These are phyloP conservation scores for Epichloe glyceriae DNA, from an alignment of 2,329 filamentous ascomycete genomes.

Conservation along the genomic window DNA sequence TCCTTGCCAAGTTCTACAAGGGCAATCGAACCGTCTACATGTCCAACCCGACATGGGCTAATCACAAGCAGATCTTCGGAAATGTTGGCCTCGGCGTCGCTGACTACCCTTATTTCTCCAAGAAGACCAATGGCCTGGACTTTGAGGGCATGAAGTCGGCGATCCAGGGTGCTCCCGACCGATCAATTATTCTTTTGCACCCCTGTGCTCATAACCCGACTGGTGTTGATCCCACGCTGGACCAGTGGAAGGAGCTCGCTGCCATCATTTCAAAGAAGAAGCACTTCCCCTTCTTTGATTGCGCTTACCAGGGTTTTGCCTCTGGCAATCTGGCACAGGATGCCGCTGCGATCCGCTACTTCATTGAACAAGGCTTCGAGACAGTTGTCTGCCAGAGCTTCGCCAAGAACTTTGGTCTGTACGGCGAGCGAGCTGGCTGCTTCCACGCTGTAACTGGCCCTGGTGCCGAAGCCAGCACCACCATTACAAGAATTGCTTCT, in stretches of 20 bases:
- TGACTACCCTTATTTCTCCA: slow-evolving; percentile 88
- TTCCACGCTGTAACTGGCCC: slow-evolving; percentile 86
- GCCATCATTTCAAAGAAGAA: slow-evolving; percentile 59
- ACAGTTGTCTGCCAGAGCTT: slow-evolving; percentile 85
- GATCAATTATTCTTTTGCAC: slow-evolving; percentile 81
- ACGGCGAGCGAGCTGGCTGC: slow-evolving; percentile 89
- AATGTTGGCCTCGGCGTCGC: slow-evolving; percentile 72
- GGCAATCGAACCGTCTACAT: slow-evolving; percentile 70
- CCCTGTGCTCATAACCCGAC: slow-evolving; percentile 98
- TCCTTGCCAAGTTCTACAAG: slow-evolving; percentile 84
- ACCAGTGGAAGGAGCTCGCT: slow-evolving; percentile 90
- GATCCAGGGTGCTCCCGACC: slow-evolving; percentile 57
- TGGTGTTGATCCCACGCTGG: slow-evolving; percentile 83
- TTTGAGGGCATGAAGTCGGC: slow-evolving; percentile 74
- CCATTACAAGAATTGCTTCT: slow-evolving; percentile 56
- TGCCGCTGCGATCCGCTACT: slow-evolving; percentile 87
- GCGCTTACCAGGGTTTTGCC: slow-evolving; percentile 94
- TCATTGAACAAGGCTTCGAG: slow-evolving; percentile 82
- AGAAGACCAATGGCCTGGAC: slow-evolving; percentile 79
- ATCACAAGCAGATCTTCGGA: slow-evolving; percentile 96
- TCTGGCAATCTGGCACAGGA: slow-evolving; percentile 78
- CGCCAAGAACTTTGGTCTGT: slow-evolving; percentile 96
- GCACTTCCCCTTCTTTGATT: slow-evolving; percentile 98
- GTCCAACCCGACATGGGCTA: slow-evolving; percentile 93
- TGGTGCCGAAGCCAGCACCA: slow-evolving; percentile 49